A percentile compares a stretch with the other conserved stretches of the same genome.
phyloP scores from a whole-genome alignment of 2,329 filamentous ascomycete genomes.

The Lasiodiplodia hormozganensis region DNA sequence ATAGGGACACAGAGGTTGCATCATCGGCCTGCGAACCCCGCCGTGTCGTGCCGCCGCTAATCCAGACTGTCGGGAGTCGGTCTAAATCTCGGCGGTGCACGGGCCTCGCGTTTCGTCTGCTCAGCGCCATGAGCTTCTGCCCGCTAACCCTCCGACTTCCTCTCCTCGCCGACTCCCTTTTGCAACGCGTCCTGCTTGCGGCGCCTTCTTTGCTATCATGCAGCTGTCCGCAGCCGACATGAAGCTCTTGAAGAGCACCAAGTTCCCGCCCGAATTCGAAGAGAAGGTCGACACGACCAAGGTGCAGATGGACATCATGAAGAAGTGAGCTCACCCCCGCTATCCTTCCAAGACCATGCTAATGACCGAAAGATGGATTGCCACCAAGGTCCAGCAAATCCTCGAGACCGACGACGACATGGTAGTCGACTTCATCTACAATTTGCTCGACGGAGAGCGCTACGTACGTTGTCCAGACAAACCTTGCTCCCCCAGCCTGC shows the following conservation, averaged over 20 bases:
- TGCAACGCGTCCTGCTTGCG: not conserved
- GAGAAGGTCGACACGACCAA: conserved; percentile 97
- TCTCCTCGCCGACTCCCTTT: conserved; percentile 4
- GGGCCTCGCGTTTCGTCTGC: conserved; percentile 1
- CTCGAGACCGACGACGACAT: conserved; percentile 95
- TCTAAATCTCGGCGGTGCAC: conserved; percentile 19
- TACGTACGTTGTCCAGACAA: conserved; percentile 65
- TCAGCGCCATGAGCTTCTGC: conserved; percentile 19
- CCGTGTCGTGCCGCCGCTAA: conserved; percentile 14
- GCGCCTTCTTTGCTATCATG: conserved; percentile 7
- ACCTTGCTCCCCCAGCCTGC: not conserved
- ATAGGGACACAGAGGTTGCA: conserved; percentile 1
- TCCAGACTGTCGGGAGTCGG: conserved; percentile 13
- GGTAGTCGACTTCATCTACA: conserved; percentile 82
- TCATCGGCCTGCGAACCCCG: conserved; percentile 17
- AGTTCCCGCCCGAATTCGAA: conserved; percentile 91
- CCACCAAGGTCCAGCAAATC: conserved; percentile 83
- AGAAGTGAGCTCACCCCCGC: conserved; percentile 71
- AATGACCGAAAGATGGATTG: conserved; percentile 79
- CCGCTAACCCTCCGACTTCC: conserved; percentile 7
- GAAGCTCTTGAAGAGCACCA: conserved; percentile 88
- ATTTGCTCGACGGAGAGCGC: conserved; percentile 73
- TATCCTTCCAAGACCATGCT: conserved; percentile 6
- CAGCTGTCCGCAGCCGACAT: conserved; percentile 89
- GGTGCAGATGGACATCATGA: conserved; percentile 97